These are phyloP conservation scores for Cocos nucifera DNA, from an alignment of 176 grass and related monocot genomes.

Conservation along the genomic window DNA sequence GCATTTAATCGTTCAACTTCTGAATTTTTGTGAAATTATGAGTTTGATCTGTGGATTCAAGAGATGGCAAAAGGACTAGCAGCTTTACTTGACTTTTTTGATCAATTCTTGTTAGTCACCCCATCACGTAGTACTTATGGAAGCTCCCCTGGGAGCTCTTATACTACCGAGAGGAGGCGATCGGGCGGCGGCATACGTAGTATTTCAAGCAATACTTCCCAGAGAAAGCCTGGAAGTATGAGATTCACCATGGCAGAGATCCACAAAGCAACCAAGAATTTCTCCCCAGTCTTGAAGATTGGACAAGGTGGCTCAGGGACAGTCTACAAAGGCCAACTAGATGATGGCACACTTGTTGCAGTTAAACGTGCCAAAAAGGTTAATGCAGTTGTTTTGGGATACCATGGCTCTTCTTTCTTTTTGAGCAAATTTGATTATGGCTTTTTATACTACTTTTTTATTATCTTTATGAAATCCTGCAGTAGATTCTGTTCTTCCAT, in stretches of 20 bases:
- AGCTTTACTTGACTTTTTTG: conserved; percentile 1
- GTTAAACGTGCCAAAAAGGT: conserved; percentile 90
- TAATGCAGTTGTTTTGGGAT: not conserved
- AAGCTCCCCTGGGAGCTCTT: conserved; percentile 36
- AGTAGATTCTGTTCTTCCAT: too few relatives aligned
- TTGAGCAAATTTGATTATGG: too few relatives aligned
- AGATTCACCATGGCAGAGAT: conserved; percentile 67
- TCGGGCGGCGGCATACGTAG: conserved; percentile 26
- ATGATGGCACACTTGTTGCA: conserved; percentile 47
- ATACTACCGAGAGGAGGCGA: conserved; percentile 10
- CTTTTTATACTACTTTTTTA: too few relatives aligned
- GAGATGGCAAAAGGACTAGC: too few relatives aligned
- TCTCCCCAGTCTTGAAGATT: conserved; percentile 59
- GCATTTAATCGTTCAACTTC: too few relatives aligned
- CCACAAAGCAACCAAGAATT: conserved; percentile 74
- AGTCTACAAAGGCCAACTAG: conserved; percentile 71
- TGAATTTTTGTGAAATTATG: too few relatives aligned
- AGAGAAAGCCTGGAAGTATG: conserved; percentile 34
- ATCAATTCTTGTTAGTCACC: conserved; percentile 22
- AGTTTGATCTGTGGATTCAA: too few relatives aligned
- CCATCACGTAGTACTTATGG: conserved; percentile 30
- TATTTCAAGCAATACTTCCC: conserved; percentile 24
- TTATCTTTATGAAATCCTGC: too few relatives aligned
- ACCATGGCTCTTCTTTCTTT: too few relatives aligned
- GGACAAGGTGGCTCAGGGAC: conserved; percentile 78